These are phyloP conservation scores for Cercospora beticola DNA, from an alignment of 2,329 filamentous ascomycete species.

Conservation along the genomic window DNA sequence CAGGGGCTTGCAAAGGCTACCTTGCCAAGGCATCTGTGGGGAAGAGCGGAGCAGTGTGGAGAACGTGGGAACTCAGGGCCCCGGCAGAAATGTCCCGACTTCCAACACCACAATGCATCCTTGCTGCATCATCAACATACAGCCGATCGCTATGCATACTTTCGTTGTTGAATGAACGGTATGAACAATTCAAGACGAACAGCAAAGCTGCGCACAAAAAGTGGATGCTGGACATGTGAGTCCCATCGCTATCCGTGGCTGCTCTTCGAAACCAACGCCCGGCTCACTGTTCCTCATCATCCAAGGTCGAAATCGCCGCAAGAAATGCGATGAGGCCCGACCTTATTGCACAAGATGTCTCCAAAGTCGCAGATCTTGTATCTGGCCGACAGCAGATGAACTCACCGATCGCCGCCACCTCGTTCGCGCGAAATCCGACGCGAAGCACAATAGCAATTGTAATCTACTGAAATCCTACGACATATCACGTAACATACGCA, in stretches of 20 bases:
- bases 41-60: background rate
- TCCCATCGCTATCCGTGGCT: background rate
- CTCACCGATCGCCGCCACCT: background rate
- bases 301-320: background rate
- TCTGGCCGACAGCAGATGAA: background rate
- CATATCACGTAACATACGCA: background rate
- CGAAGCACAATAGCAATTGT: background rate
- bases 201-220: background rate
- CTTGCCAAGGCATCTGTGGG: background rate
- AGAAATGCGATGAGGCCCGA: background rate
- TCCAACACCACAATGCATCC: background rate
- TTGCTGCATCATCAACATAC: background rate
- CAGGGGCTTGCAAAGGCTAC: background rate
- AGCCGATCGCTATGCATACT: background rate
- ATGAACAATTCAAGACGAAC: background rate
- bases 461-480: background rate
- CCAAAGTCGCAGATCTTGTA: background rate
- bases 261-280: background rate
- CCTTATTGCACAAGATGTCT: background rate
- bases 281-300: background rate
- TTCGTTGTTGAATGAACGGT: background rate
- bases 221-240: slow-evolving; percentile 2
- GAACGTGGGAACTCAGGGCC: background rate
- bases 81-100: background rate
- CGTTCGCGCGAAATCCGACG: background rate